Evolutionary conservation across 768 basidiomycete species (phyloP).

Genomic region (Fomitopsis pulvina): DNA sequence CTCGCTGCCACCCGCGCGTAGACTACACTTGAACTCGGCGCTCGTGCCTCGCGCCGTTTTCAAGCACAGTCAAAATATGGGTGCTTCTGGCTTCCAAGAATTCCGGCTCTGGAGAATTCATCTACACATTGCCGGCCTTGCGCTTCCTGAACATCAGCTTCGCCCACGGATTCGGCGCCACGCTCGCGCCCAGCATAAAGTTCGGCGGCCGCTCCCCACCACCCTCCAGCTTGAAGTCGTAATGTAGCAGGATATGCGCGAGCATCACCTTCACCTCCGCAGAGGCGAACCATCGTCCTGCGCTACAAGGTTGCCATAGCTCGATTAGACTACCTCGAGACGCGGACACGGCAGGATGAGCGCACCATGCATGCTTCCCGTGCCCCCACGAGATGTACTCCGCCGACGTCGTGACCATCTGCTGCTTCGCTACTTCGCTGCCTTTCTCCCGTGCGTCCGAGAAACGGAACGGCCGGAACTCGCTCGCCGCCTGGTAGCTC

Average conservation of each 20-base stretch:
- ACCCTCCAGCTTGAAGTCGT: slow-evolving; percentile 15
- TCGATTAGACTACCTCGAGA: too few relatives aligned
- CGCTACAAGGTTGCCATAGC: background rate
- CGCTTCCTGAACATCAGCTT: slow-evolving; percentile 30
- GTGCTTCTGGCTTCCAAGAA: too few relatives aligned
- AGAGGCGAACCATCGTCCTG: slow-evolving; percentile 14
- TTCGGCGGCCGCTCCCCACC: slow-evolving; percentile 20
- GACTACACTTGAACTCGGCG: too few relatives aligned
- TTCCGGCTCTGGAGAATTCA: too few relatives aligned
- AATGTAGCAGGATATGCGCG: slow-evolving; percentile 12
- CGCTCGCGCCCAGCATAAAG: slow-evolving; percentile 9
- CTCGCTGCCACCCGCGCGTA: too few relatives aligned
- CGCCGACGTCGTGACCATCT: slow-evolving; percentile 26
- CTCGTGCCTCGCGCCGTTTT: too few relatives aligned
- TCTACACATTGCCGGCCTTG: background rate
- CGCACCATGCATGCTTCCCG: slow-evolving; percentile 26
- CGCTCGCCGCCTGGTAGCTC: slow-evolving; percentile 16
- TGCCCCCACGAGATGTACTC: slow-evolving; percentile 22
- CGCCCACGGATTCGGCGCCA: slow-evolving; percentile 18
- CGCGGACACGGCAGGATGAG: too few relatives aligned
- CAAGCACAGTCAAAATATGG: too few relatives aligned
- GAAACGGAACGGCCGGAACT: slow-evolving; percentile 46
- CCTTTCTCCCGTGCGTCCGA: slow-evolving; percentile 26
- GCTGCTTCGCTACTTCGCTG: slow-evolving; percentile 27
- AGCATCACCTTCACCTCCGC: slow-evolving; percentile 14